Evolutionary conservation across 2,329 filamentous ascomycete species (phyloP).

Genomic region (Xylaria sp.): DNA sequence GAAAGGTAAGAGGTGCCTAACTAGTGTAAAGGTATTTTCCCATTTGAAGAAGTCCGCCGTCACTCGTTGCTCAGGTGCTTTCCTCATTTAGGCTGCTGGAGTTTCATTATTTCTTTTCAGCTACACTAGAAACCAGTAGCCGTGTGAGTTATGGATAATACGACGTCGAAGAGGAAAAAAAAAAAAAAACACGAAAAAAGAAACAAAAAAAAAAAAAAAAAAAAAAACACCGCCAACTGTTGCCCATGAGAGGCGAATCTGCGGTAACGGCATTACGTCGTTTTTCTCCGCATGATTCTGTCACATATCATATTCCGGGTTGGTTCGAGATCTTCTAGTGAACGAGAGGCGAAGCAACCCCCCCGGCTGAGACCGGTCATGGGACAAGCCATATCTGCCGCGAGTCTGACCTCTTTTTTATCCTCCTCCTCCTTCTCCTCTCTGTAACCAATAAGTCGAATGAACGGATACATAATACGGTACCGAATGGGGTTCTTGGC

Average conservation of each 20-base stretch:
- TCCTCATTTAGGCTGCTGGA: slow-evolving; percentile 26
- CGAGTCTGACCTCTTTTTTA: slow-evolving; percentile 8
- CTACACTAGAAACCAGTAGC: neutral
- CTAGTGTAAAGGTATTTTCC: neutral
- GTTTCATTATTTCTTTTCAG: slow-evolving; percentile 2
- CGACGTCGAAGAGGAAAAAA: neutral
- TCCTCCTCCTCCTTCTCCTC: neutral
- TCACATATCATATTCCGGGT: slow-evolving; percentile 27
- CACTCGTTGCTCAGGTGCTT: slow-evolving; percentile 4
- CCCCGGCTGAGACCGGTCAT: slow-evolving; percentile 13
- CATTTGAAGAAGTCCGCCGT: slow-evolving; percentile 1
- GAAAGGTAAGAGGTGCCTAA: neutral
- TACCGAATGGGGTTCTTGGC: slow-evolving; percentile 10
- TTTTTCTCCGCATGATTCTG: slow-evolving; percentile 12
- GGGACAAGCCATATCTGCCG: slow-evolving; percentile 28
- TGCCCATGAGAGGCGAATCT: slow-evolving; percentile 5
- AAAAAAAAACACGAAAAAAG: no score
- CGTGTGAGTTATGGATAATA: neutral
- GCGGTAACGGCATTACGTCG: slow-evolving; percentile 9
- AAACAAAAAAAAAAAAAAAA: no score
- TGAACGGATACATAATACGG: slow-evolving; percentile 9
- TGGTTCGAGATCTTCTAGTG: slow-evolving; percentile 9
- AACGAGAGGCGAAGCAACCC: neutral
- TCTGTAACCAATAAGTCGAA: neutral
- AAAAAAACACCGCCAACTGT: slow-evolving; percentile 15